Evolutionary conservation across 176 grass and related monocot genomes (phyloP), one percentile per base, ranked within the genome.

Genomic region (Tuctoria greenei): DNA sequence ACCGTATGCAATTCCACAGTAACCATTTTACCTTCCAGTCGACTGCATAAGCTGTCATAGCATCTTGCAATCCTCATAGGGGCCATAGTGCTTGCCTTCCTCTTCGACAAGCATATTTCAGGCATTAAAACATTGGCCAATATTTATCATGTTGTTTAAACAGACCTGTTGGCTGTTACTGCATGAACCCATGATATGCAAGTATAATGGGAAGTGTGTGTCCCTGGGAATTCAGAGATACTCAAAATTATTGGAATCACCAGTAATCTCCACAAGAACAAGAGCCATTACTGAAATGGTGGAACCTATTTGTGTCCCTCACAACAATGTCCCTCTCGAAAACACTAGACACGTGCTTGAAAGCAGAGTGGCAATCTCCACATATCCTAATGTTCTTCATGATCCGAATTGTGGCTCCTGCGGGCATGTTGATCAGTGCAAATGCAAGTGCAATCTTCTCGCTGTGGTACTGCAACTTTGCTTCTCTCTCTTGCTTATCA

Each of bases 301-400:
- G 87, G 82, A 93, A 93, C 63, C 87, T 73, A 43, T 93, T 93
- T 26, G 69, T 93, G 76, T 93, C 91, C 74, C 91, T 90, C 58
- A 93, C 81, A 72, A 90, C 61, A 61, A 93, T 90, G 51, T 90
- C 91, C 65, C 87, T 89, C 71, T 82, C 16, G 3, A 79, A 85
- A 67, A 85, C 84, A 59, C 72, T 72, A 47, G 91, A 93, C 70
- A 87, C 74, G 47, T 82, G 81, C 65, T 72, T 93, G 82, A 93
- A 90, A 49, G 84, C 91, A 76, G 84, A 79, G 72, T 93, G 91
- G 58, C 91, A 93, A 76, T 93, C 91, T 27, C 91, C 83, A 8
- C 91, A 93, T 73, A 93, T 90, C 69, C 91, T 90, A 51, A 93
- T 87, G 71, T 93, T 93, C 37, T 93, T 93, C 87, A 93, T 93